These are phyloP conservation scores for Penicillium antarcticum DNA, from an alignment of 495 filamentous ascomycete genomes.

Conservation along the genomic window DNA sequence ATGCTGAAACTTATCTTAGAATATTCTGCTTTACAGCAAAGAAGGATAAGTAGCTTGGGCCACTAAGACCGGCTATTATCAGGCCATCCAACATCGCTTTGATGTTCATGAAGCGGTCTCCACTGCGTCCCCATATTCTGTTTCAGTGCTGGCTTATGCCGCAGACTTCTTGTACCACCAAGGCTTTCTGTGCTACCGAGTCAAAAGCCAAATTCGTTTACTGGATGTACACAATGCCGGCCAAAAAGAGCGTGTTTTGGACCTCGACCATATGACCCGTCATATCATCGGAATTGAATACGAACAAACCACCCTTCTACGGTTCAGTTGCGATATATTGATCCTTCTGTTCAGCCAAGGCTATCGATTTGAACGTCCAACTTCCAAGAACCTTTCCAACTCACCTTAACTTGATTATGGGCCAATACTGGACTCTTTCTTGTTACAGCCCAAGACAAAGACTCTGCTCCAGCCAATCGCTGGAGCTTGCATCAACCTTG, in stretches of 20 bases:
- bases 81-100: background rate
- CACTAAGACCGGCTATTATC: background rate
- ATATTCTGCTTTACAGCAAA: background rate
- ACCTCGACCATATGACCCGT: background rate
- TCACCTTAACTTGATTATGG: no score
- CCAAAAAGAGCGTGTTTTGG: background rate
- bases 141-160: background rate
- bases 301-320: background rate
- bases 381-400: no score
- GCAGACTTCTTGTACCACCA: background rate
- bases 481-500: no score
- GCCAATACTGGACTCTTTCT: no score
- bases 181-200: background rate
- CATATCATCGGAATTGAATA: background rate
- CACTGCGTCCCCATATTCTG: background rate
- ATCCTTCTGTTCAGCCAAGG: background rate
- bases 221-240: background rate
- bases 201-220: background rate
- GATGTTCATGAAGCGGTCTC: background rate
- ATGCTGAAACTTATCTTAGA: background rate
- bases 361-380: no score
- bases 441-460: no score
- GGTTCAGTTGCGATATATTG: background rate
- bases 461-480: no score
- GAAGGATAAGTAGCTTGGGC: background rate